Conservation (phyloP, 2,329 filamentous ascomycete species). For the Verticillium tricorpus region DNA sequence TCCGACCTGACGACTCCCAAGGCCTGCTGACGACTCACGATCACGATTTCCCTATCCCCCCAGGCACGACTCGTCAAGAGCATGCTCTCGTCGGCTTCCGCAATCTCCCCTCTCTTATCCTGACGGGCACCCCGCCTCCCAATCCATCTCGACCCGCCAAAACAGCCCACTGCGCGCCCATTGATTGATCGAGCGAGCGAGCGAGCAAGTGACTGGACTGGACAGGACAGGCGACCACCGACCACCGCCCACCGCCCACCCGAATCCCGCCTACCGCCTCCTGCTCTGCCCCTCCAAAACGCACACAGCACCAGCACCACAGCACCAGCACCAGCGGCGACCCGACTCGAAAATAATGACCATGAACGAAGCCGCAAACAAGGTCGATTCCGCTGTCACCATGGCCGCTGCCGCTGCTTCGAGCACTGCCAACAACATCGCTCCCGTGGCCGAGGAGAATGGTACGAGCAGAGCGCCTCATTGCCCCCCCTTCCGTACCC, state of each 20-base stretch:
- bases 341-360: slow-evolving; percentile 26
- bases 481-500: slow-evolving; percentile 24
- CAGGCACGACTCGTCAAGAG: not conserved
- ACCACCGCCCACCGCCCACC: not conserved
- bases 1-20: not conserved
- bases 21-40: not conserved
- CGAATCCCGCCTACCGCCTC: not conserved
- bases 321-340: slow-evolving; percentile 3
- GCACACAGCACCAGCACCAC: not conserved
- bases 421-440: slow-evolving; percentile 20
- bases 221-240: not conserved
- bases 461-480: slow-evolving; percentile 27
- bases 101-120: not conserved
- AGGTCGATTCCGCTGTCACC: slow-evolving; percentile 29
- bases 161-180: not conserved
- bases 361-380: slow-evolving; percentile 32
- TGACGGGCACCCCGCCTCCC: not conserved
- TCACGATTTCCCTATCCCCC: not conserved
- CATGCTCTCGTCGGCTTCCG: not conserved
- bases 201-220: not conserved
- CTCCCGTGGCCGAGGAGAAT: slow-evolving; percentile 29
- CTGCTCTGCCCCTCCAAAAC: slow-evolving; percentile 1
- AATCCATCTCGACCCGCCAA: not conserved
- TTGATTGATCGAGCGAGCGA: not conserved
- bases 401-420: slow-evolving; percentile 31